Conservation (phyloP, 768 basidiomycete species). For the Rhodotorula babjevae region DNA sequence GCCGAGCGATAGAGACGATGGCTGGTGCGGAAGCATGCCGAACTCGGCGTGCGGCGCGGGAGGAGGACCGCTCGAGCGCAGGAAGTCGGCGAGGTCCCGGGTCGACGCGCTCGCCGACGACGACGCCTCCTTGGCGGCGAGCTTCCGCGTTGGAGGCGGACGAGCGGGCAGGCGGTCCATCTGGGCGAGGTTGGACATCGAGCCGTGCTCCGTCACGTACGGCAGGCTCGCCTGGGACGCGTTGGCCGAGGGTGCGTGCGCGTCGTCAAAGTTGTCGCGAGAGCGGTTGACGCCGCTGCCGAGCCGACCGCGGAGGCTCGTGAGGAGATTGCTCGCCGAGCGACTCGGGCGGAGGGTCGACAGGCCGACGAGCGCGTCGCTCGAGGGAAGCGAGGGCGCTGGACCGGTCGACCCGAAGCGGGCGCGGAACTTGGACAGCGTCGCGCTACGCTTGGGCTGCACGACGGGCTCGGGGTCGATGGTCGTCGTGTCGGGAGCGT, state of each 20-base stretch:
- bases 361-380: conserved; percentile 2
- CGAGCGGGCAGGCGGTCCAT: neutral
- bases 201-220: neutral
- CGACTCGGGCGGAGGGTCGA: conserved; percentile 17
- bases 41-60: neutral
- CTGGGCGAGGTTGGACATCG: neutral
- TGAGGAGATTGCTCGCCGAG: conserved; percentile 9
- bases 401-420: conserved; percentile 6
- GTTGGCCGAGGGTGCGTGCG: neutral
- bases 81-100: conserved; percentile 23
- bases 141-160: neutral
- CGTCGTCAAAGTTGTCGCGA: neutral
- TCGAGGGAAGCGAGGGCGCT: neutral
- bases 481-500: neutral
- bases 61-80: conserved; percentile 3
- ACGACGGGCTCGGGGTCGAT: neutral
- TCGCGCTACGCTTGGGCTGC: neutral
- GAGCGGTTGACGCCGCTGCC: neutral
- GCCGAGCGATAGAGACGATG: neutral
- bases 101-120: neutral
- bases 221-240: neutral
- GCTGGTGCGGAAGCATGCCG: neutral
- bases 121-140: neutral
- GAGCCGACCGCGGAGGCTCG: neutral
- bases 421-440: conserved; percentile 3